phyloP scores from a whole-genome alignment of 805 yeast species.

The Vanderwaltozyma yarrowii region DNA sequence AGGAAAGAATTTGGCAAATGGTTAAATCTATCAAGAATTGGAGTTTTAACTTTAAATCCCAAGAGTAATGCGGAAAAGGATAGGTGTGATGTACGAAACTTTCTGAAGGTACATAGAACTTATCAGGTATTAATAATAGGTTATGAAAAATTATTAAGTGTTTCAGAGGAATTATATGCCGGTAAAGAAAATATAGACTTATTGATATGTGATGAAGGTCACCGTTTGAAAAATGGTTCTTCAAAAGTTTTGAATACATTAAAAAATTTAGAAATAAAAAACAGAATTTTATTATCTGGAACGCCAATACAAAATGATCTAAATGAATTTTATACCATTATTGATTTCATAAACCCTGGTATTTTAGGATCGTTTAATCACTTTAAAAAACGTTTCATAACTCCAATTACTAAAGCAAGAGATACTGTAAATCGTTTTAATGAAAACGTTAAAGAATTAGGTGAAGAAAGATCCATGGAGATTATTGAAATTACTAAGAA shows the following conservation, averaged over 20 bases:
- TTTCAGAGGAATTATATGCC: constrained; percentile 39
- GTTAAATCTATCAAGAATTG: constrained; percentile 57
- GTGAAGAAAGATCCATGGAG: constrained; percentile 53
- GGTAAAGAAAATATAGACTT: constrained; percentile 44
- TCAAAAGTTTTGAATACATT: constrained; percentile 65
- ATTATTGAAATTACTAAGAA: constrained; percentile 51
- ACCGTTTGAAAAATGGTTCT: constrained; percentile 64
- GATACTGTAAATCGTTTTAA: constrained; percentile 50
- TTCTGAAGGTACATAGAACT: constrained; percentile 51
- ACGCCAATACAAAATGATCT: constrained; percentile 93
- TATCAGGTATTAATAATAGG: constrained; percentile 81
- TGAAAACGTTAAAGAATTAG: constrained; percentile 39
- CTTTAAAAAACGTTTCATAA: constrained; percentile 52
- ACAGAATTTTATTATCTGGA: constrained; percentile 65
- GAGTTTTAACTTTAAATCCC: constrained; percentile 51
- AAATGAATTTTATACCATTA: constrained; percentile 67
- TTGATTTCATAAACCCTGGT: constrained; percentile 80
- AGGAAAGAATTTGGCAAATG: constrained; percentile 79
- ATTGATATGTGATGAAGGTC: constrained; percentile 92
- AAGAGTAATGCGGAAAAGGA: constrained; percentile 43
- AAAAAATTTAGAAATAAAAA: constrained; percentile 41
- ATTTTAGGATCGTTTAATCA: constrained; percentile 51
- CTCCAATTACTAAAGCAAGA: constrained; percentile 64
- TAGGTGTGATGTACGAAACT: constrained; percentile 44
- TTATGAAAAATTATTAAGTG: constrained; percentile 65